Percentiles rank a stretch among this genome's conserved stretches.
Conservation (phyloP, 2,329 filamentous ascomycete genomes). For the Colletotrichum noveboracense region DNA sequence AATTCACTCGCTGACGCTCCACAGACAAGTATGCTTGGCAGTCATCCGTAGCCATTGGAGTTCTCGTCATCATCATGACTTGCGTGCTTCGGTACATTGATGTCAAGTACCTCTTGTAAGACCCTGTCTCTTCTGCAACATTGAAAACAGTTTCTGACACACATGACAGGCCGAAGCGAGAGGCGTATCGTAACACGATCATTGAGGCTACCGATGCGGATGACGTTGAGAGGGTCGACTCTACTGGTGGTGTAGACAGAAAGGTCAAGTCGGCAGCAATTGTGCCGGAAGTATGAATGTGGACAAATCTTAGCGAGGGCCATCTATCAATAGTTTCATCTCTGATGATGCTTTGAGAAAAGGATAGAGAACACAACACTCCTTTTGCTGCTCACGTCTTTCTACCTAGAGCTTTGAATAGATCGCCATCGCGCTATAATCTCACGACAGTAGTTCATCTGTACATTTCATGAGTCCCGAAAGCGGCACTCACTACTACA, state of each 20-base stretch:
- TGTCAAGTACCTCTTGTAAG: slow-evolving; percentile 37
- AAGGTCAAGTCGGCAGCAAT: slow-evolving; percentile 2
- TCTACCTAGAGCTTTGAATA: too few relatives aligned
- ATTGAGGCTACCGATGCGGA: background rate
- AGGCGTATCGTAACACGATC: background rate
- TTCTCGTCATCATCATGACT: slow-evolving; percentile 50
- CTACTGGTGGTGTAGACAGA: background rate
- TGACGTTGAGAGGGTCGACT: background rate
- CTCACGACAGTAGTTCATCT: too few relatives aligned
- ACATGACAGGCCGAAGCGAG: background rate
- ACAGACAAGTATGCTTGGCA: slow-evolving; percentile 53
- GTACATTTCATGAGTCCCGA: too few relatives aligned
- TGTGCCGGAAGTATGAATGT: background rate
- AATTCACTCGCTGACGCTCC: background rate
- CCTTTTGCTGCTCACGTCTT: too few relatives aligned
- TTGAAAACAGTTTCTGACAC: background rate
- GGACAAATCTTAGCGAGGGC: too few relatives aligned
- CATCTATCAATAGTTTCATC: too few relatives aligned
- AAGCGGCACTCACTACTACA: too few relatives aligned
- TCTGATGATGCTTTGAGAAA: too few relatives aligned
- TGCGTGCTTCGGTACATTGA: slow-evolving; percentile 48
- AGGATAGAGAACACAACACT: too few relatives aligned
- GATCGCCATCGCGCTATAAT: too few relatives aligned
- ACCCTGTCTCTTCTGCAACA: background rate
- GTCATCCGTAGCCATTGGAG: slow-evolving; percentile 46